Conservation (phyloP, 768 basidiomycete genomes). For the Solioccasus polychromus region DNA sequence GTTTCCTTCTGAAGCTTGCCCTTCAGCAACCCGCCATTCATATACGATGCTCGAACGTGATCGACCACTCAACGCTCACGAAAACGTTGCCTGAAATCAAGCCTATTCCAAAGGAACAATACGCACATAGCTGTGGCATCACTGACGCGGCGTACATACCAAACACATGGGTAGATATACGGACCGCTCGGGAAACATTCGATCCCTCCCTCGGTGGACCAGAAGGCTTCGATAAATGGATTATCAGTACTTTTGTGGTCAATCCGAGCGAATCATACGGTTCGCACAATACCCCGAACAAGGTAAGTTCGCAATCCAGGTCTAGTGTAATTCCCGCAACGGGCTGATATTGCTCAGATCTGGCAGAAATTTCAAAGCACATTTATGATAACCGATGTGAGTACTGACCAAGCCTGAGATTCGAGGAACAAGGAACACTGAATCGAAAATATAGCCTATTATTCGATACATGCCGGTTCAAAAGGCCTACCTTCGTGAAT, state of each 20-base stretch:
- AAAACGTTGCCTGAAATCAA: slow-evolving; percentile 35
- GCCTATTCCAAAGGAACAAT: slow-evolving; percentile 28
- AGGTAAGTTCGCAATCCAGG: slow-evolving; percentile 25
- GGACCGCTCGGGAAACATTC: slow-evolving; percentile 35
- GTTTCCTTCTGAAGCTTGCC: slow-evolving; percentile 36
- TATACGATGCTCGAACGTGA: slow-evolving; percentile 26
- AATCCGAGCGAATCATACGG: slow-evolving; percentile 43
- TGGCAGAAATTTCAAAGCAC: slow-evolving; percentile 23
- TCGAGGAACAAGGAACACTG: no score
- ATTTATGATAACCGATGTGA: slow-evolving; percentile 16
- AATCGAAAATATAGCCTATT: no score
- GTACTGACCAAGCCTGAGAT: slow-evolving; percentile 9
- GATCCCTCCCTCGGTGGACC: slow-evolving; percentile 35
- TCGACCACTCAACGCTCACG: slow-evolving; percentile 25
- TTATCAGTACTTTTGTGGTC: slow-evolving; percentile 36
- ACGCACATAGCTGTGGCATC: slow-evolving; percentile 22
- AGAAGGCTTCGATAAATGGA: slow-evolving; percentile 43
- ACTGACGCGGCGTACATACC: slow-evolving; percentile 28
- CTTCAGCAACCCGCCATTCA: slow-evolving; percentile 39
- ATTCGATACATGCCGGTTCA: slow-evolving; percentile 25
- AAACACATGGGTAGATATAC: slow-evolving; percentile 35
- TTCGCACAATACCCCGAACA: slow-evolving; percentile 40
- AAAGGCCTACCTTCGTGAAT: slow-evolving; percentile 21
- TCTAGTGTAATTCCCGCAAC: background rate
- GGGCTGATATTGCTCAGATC: slow-evolving; percentile 9